Base-by-base conservation (phyloP, 306 rosid species). In the Cicer cuneatum region DNA sequence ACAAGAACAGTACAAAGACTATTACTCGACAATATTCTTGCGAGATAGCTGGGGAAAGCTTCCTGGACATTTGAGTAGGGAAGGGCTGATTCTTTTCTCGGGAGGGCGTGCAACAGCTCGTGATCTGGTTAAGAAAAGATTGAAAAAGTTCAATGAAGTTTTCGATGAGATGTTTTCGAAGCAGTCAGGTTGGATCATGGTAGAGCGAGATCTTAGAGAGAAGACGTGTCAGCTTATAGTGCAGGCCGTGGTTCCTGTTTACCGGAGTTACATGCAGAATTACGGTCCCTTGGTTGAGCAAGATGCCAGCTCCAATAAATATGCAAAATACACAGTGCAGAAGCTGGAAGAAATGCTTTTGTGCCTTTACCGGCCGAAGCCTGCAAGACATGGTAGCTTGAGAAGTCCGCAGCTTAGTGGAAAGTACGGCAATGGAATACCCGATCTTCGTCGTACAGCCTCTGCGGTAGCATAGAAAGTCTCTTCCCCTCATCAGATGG, bases 81-180 rank as follows among this genome's bases (percentile, higher is more conserved):
- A 95, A 83, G 99, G 99, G 68, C 83, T 95, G 75, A 92, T 95
- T 73, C 82, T 92, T 70, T 95, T 95, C 83, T 95, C 99, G 0
- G 99, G 99, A 76, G 98, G 98, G 46, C 96, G 93, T 1, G 99
- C 99, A 39, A 95, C 99, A 48, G 99, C 99, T 19, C 99, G 99
- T 18, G 99, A 92, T 82, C 93, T 95, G 46, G 99, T 95, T 76
- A 95, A 95, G 89, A 87, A 95, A 84, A 90, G 98, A 83, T 82
- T 94, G 72, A 92, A 90, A 80, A 88, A 84, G 47, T 94, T 94
- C 87, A 94, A 92, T 62, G 97, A 92, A 82, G 86, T 79, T 69
- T 90, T 95, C 5, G 98, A 95, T 76, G 98, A 87, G 68, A 90
- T 95, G 98, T 88, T 75, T 69, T 58, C 80, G 52, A 84, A 81